Percentiles rank a stretch among this genome's conserved stretches.
Evolutionary conservation across 441 rosid genomes (phyloP).

Genomic region (Adansonia madagascariensis): DNA sequence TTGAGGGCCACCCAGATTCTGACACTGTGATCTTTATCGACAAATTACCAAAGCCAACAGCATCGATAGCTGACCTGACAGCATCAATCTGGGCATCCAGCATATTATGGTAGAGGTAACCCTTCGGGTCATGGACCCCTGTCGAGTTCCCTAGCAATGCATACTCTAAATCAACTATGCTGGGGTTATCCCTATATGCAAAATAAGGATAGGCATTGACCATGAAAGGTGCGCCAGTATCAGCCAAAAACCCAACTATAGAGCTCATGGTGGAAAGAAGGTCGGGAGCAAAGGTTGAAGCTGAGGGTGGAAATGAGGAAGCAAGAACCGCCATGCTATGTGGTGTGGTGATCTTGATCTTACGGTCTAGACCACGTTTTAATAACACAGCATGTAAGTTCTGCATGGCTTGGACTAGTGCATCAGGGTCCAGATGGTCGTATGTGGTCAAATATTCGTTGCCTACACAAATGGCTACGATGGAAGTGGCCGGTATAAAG

Average conservation of each 20-base stretch:
- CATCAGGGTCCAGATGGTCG: constrained; percentile 46
- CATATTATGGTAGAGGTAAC: constrained; percentile 57
- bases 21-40: constrained; percentile 49
- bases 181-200: constrained; percentile 60
- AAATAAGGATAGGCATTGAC: constrained; percentile 74
- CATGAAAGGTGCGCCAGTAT: constrained; percentile 63
- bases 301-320: constrained; percentile 69
- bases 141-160: constrained; percentile 55
- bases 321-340: constrained; percentile 70
- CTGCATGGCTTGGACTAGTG: constrained; percentile 59
- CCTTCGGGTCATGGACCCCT: constrained; percentile 59
- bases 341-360: constrained; percentile 65
- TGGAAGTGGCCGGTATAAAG: constrained; percentile 63
- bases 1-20: constrained; percentile 77
- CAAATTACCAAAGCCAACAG: constrained; percentile 53
- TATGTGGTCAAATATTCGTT: constrained; percentile 63
- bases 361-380: constrained; percentile 58
- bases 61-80: constrained; percentile 51
- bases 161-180: constrained; percentile 48
- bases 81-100: constrained; percentile 74
- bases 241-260: constrained; percentile 51
- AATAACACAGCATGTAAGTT: constrained; percentile 56
- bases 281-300: constrained; percentile 51
- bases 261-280: constrained; percentile 56
- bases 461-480: constrained; percentile 57